phyloP scores from a whole-genome alignment of 192 early-diverging fungal species.

The Coemansia sp. region DNA sequence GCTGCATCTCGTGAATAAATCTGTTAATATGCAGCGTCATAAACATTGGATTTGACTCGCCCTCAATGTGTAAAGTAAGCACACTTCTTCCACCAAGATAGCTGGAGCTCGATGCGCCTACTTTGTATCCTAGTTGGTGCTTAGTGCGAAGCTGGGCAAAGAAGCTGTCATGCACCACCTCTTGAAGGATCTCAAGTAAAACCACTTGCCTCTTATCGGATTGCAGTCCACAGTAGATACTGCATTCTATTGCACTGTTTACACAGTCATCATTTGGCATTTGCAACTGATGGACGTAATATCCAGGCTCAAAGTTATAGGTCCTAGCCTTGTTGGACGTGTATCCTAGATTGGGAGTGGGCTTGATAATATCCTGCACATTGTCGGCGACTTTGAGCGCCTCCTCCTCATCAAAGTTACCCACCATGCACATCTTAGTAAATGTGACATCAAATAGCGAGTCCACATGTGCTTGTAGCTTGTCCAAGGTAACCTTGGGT shows the following conservation, averaged over 20 bases:
- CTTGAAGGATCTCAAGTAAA: conserved; percentile 65
- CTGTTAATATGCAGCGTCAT: conserved; percentile 77
- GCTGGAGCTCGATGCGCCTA: not conserved
- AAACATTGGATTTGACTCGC: conserved; percentile 78
- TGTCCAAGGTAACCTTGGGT: conserved; percentile 1
- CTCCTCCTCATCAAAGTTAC: not conserved
- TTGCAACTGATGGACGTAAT: conserved; percentile 8
- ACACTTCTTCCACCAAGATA: not conserved
- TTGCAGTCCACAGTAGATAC: not conserved
- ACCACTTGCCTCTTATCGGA: not conserved
- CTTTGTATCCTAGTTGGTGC: conserved; percentile 73
- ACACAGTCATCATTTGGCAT: not conserved
- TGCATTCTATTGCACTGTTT: not conserved
- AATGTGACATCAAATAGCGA: conserved; percentile 34
- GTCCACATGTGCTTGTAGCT: conserved; percentile 1
- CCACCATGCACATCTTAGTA: not conserved
- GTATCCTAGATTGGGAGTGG: conserved; percentile 52
- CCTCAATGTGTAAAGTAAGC: conserved; percentile 52
- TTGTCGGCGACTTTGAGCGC: conserved; percentile 4
- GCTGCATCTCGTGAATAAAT: conserved; percentile 67
- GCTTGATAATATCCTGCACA: conserved; percentile 19
- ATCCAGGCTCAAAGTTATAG: conserved; percentile 83
- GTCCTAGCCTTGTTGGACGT: conserved; percentile 90
- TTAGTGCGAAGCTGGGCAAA: conserved; percentile 93
- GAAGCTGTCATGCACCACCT: conserved; percentile 77